Evolutionary conservation across 495 filamentous ascomycete species (phyloP).

Genomic region (Penicillium riverlandense): DNA sequence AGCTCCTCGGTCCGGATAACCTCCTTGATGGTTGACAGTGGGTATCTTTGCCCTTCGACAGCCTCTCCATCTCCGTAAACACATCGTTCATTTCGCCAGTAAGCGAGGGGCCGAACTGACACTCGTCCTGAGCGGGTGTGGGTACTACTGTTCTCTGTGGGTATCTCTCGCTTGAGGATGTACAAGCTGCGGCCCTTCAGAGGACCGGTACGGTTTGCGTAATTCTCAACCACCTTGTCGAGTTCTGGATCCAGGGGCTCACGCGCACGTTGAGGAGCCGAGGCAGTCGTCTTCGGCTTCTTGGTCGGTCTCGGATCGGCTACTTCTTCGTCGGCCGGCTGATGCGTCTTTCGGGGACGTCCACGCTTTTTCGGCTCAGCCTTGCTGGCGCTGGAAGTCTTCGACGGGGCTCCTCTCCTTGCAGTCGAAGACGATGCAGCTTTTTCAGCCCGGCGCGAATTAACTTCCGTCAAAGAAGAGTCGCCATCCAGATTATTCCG

Average conservation of each 20-base stretch:
- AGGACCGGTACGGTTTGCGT: conserved; percentile 37
- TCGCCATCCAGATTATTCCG: conserved; percentile 51
- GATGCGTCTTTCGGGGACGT: conserved; percentile 24
- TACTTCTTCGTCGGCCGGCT: conserved; percentile 12
- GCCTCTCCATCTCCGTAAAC: conserved; percentile 57
- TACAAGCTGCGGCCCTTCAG: conserved; percentile 55
- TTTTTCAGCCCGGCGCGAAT: conserved; percentile 2
- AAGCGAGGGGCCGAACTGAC: conserved; percentile 69
- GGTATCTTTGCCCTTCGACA: conserved; percentile 43
- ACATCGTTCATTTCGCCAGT: conserved; percentile 77
- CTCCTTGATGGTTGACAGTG: conserved; percentile 62
- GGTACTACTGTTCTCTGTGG: conserved; percentile 37
- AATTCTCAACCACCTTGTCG: conserved; percentile 34
- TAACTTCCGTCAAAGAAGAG: conserved; percentile 11
- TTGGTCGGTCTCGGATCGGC: conserved; percentile 26
- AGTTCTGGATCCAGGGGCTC: conserved; percentile 26
- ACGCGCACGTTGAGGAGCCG: conserved; percentile 3
- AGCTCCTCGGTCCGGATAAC: conserved; percentile 66
- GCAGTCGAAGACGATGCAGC: conserved; percentile 3
- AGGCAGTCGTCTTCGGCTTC: conserved; percentile 22
- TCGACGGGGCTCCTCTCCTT: conserved; percentile 8
- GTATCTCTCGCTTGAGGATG: conserved; percentile 64
- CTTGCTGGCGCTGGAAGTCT: conserved; percentile 4
- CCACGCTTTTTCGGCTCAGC: conserved; percentile 20
- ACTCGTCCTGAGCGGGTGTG: conserved; percentile 50